Evolutionary conservation across 768 basidiomycete genomes (phyloP).

Genomic region (Scleroderma citrinum): DNA sequence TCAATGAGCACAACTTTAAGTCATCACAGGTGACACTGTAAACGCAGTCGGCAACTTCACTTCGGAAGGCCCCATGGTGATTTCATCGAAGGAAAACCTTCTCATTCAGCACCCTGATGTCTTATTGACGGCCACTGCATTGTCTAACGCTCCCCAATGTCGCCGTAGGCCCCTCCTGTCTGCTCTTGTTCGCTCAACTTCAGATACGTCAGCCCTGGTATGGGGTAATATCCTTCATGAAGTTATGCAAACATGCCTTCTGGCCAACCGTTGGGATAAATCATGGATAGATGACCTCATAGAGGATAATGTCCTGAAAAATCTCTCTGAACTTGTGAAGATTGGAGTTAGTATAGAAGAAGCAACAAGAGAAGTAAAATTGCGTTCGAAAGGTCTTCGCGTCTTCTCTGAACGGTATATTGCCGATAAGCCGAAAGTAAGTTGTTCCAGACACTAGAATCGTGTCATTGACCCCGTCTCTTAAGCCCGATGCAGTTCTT

Average conservation of each 20-base stretch:
- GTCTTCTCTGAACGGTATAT: constrained; percentile 67
- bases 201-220: constrained; percentile 64
- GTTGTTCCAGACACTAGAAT: background rate
- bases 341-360: constrained; percentile 52
- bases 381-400: constrained; percentile 58
- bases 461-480: background rate
- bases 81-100: constrained; percentile 60
- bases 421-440: constrained; percentile 56
- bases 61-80: constrained; percentile 40
- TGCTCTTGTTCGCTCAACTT: constrained; percentile 50
- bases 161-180: constrained; percentile 81
- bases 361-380: constrained; percentile 58
- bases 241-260: constrained; percentile 78
- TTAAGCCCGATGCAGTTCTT: constrained; percentile 58
- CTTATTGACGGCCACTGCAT: constrained; percentile 84
- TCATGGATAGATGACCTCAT: constrained; percentile 55
- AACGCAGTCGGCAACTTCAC: constrained; percentile 61
- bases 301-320: constrained; percentile 45
- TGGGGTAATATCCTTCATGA: constrained; percentile 96
- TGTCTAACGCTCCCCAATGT: constrained; percentile 81
- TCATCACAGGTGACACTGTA: constrained; percentile 63
- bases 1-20: background rate
- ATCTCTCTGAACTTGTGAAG: constrained; percentile 57
- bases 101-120: constrained; percentile 90
- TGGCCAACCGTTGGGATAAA: constrained; percentile 55